These are phyloP conservation scores for Baorangia bicolor DNA, from an alignment of 768 basidiomycete species.

Conservation along the genomic window DNA sequence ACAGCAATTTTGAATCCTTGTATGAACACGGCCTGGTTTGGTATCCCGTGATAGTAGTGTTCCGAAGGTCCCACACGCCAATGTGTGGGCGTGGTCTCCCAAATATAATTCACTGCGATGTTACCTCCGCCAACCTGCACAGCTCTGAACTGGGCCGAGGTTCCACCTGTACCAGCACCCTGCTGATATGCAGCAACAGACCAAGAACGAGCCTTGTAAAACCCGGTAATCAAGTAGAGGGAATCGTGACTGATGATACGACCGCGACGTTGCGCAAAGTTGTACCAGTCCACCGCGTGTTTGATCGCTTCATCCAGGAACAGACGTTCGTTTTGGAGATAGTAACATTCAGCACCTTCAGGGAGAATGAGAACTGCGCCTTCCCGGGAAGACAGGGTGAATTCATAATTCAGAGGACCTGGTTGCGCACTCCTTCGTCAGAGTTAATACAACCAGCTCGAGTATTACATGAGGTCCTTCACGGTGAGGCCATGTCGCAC, in stretches of 20 bases:
- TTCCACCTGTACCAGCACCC: neutral
- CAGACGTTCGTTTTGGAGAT: slow-evolving; percentile 20
- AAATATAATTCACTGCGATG: slow-evolving; percentile 10
- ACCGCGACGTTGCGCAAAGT: slow-evolving; percentile 19
- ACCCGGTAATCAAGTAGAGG: slow-evolving; percentile 24
- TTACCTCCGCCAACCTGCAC: slow-evolving; percentile 11
- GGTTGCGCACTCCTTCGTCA: neutral
- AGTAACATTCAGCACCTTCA: slow-evolving; percentile 25
- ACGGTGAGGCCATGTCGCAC: neutral
- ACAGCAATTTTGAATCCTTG: slow-evolving; percentile 18
- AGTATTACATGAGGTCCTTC: neutral
- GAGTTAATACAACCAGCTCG: neutral
- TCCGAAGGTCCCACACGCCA: slow-evolving; percentile 6
- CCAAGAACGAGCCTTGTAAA: slow-evolving; percentile 22
- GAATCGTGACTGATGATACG: slow-evolving; percentile 21
- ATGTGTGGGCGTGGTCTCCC: slow-evolving; percentile 13
- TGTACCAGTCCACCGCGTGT: slow-evolving; percentile 31
- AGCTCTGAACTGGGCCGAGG: slow-evolving; percentile 14
- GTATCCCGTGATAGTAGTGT: neutral
- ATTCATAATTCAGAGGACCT: slow-evolving; percentile 8
- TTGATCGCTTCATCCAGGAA: slow-evolving; percentile 23
- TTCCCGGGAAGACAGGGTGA: slow-evolving; percentile 19
- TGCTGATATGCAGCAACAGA: slow-evolving; percentile 24
- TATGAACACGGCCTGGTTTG: slow-evolving; percentile 25
- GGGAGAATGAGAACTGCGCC: slow-evolving; percentile 35